A percentile compares a stretch with the other conserved stretches of the same genome.
Conservation (phyloP, 108 stramenopile species). For the Cyclostephanos invisitatus region DNA sequence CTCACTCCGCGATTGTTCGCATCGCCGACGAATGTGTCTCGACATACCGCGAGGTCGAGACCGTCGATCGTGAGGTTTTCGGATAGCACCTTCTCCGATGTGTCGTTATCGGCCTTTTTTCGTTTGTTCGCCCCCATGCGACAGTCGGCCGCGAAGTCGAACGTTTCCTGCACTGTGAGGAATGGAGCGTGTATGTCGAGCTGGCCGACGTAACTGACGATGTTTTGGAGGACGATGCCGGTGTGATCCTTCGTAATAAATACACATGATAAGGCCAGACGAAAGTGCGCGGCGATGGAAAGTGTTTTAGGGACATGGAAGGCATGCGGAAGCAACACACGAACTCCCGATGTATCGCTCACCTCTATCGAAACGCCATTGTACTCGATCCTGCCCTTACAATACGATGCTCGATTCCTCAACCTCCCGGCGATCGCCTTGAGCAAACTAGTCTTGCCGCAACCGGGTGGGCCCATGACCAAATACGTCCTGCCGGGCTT, state of each 20-base stretch:
- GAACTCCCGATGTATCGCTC: conserved; percentile 9
- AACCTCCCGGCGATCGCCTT: conserved; percentile 48
- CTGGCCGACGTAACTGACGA: conserved; percentile 64
- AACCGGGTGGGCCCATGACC: conserved; percentile 55
- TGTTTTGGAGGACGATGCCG: conserved; percentile 40
- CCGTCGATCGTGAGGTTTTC: conserved; percentile 60
- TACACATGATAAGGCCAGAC: conserved; percentile 10
- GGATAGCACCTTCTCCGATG: conserved; percentile 24
- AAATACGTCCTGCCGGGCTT: conserved; percentile 73
- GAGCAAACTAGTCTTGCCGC: conserved; percentile 52
- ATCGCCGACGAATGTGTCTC: conserved; percentile 86
- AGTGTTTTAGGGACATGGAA: background rate
- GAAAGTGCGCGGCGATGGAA: background rate
- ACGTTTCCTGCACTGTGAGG: conserved; percentile 79
- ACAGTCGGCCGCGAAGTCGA: conserved; percentile 76
- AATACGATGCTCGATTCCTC: background rate
- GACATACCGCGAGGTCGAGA: conserved; percentile 65
- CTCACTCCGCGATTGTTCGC: conserved; percentile 75
- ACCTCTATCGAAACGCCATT: conserved; percentile 50
- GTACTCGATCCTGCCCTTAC: conserved; percentile 42
- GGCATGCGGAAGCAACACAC: background rate
- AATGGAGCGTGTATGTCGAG: conserved; percentile 70
- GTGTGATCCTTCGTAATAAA: conserved; percentile 36
- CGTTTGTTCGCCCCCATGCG: conserved; percentile 28
- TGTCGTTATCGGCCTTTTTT: conserved; percentile 6